These are phyloP conservation scores for Entrophospora sp. DNA, from an alignment of 192 early-diverging fungal species.

Conservation along the genomic window DNA sequence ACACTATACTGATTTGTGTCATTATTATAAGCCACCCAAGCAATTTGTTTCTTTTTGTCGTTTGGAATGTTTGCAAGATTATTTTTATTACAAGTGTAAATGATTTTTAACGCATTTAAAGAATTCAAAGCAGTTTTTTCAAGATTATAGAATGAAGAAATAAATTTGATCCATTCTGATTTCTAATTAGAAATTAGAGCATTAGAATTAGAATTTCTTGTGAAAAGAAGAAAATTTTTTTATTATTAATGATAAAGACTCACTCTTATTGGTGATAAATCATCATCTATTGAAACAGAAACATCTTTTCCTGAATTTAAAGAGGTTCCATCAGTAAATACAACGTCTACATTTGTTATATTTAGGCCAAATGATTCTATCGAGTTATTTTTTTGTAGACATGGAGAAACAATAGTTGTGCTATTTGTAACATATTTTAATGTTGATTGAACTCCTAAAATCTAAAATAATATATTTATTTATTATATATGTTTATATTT, in stretches of 20 bases:
- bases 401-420: background rate
- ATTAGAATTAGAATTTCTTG: background rate
- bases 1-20: background rate
- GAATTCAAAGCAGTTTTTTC: background rate
- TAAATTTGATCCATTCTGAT: conserved; percentile 11
- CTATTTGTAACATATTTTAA: background rate
- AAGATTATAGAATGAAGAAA: conserved; percentile 7
- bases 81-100: conserved; percentile 11
- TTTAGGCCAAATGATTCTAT: background rate
- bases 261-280: background rate
- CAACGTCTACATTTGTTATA: background rate
- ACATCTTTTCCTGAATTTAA: background rate
- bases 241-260: background rate
- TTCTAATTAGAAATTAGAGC: conserved; percentile 10
- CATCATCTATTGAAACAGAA: background rate
- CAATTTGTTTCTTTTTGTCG: conserved; percentile 3
- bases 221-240: background rate
- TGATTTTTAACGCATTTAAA: background rate
- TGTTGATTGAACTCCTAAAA: background rate
- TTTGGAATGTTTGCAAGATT: background rate
- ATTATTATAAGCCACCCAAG: conserved; percentile 8
- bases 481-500: background rate
- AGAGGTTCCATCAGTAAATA: background rate
- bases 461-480: background rate
- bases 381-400: background rate